Evolutionary conservation across 148 eudicot species (phyloP).

Genomic region (Bassia scoparia): DNA sequence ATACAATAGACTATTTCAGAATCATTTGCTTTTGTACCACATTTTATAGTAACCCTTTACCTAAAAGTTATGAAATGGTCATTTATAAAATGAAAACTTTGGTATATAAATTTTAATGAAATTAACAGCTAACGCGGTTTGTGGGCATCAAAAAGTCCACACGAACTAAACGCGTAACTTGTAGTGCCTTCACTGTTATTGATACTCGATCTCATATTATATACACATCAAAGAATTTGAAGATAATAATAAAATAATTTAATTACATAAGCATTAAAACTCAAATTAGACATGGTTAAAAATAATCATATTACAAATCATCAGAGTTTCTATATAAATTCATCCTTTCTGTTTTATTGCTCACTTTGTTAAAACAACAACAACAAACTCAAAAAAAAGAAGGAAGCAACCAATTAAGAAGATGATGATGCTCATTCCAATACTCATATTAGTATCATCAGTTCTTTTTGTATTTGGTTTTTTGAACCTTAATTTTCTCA

Average conservation of each 20-base stretch:
- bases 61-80: neutral
- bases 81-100: too few relatives aligned
- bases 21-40: neutral
- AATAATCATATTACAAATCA: neutral
- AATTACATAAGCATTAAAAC: neutral
- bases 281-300: too few relatives aligned
- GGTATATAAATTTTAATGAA: neutral
- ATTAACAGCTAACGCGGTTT: conserved; percentile 19
- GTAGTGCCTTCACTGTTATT: conserved; percentile 7
- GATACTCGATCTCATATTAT: neutral
- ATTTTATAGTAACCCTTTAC: neutral
- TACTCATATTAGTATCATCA: conserved; percentile 21
- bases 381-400: neutral
- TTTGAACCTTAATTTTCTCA: conserved; percentile 21
- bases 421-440: conserved; percentile 21
- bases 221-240: neutral
- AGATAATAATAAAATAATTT: neutral
- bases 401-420: neutral
- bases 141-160: conserved; percentile 20
- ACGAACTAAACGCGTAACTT: conserved; percentile 17
- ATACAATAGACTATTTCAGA: neutral
- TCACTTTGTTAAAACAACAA: neutral
- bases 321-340: conserved; percentile 2
- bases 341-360: neutral
- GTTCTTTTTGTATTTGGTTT: conserved; percentile 18